Evolutionary conservation across 1,139 yeast genomes (phyloP).

Genomic region (Pneumocystis oryctolagi): DNA sequence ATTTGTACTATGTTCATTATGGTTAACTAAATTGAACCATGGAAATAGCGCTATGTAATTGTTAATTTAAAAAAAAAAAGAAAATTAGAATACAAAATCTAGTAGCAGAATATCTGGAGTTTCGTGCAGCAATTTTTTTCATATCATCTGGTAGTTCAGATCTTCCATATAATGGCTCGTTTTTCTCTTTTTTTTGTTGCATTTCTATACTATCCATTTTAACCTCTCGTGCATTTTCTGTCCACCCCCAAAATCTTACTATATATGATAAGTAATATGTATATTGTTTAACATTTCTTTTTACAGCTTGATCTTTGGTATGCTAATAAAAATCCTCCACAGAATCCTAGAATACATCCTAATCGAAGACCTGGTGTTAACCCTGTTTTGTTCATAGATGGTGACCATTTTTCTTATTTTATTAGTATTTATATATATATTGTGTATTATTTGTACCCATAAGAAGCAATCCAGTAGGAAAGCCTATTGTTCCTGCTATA

Average conservation of each 20-base stretch:
- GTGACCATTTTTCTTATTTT: neutral
- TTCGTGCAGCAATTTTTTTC: slow-evolving; percentile 64
- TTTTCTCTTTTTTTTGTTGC: slow-evolving; percentile 51
- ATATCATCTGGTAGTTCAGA: slow-evolving; percentile 45
- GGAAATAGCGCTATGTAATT: slow-evolving; percentile 27
- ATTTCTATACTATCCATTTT: slow-evolving; percentile 59
- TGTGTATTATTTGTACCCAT: slow-evolving; percentile 45
- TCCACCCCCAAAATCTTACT: slow-evolving; percentile 62
- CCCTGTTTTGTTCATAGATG: neutral
- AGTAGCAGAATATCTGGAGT: slow-evolving; percentile 59
- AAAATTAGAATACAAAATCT: slow-evolving; percentile 22
- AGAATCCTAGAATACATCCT: slow-evolving; percentile 36
- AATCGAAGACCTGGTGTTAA: slow-evolving; percentile 2
- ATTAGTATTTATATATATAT: neutral
- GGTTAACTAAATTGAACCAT: slow-evolving; percentile 70
- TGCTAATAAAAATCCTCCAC: slow-evolving; percentile 60
- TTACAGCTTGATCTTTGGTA: slow-evolving; percentile 29
- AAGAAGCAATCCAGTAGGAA: slow-evolving; percentile 27
- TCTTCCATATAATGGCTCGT: slow-evolving; percentile 50
- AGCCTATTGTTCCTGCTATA: slow-evolving; percentile 49
- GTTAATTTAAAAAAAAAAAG: neutral
- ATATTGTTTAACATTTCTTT: neutral
- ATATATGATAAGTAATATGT: slow-evolving; percentile 27
- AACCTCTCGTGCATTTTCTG: slow-evolving; percentile 62
- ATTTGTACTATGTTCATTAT: slow-evolving; percentile 72